These are phyloP conservation scores for Blepharisma japonicum DNA, from an alignment of 73 alveolate genomes.

Conservation along the genomic window DNA sequence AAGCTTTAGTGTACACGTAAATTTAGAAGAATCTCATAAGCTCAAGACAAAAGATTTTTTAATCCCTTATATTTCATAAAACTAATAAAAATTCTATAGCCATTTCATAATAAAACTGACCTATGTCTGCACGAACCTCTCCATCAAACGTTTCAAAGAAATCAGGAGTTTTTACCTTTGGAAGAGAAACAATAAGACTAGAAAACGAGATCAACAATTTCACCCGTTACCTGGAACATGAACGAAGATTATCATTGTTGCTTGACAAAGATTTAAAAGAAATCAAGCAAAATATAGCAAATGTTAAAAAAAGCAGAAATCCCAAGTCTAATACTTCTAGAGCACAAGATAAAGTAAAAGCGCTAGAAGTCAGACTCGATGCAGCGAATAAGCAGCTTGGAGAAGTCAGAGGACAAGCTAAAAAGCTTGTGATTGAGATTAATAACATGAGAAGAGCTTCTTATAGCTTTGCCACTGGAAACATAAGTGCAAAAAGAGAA, in stretches of 20 bases:
- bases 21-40: too few relatives aligned
- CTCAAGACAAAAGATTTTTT: too few relatives aligned
- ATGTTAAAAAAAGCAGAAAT: not conserved
- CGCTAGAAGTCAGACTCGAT: not conserved
- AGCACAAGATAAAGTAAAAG: not conserved
- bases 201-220: slow-evolving; percentile 3
- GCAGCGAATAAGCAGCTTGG: slow-evolving; percentile 5
- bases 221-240: slow-evolving; percentile 17
- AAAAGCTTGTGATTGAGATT: not conserved
- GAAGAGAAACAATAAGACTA: not conserved
- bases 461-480: not conserved
- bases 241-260: slow-evolving; percentile 10
- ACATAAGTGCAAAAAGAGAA: not conserved
- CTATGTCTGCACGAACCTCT: too few relatives aligned
- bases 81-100: too few relatives aligned
- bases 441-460: not conserved
- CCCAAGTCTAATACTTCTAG: not conserved
- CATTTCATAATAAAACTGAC: too few relatives aligned
- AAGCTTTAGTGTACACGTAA: too few relatives aligned
- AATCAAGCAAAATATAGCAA: not conserved
- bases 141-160: too few relatives aligned
- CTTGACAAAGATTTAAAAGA: slow-evolving; percentile 24
- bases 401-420: not conserved
- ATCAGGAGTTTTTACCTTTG: too few relatives aligned
- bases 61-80: too few relatives aligned